Evolutionary conservation across 805 yeast genomes (phyloP).

Genomic region (Wickerhamomyces sydowiorum): DNA sequence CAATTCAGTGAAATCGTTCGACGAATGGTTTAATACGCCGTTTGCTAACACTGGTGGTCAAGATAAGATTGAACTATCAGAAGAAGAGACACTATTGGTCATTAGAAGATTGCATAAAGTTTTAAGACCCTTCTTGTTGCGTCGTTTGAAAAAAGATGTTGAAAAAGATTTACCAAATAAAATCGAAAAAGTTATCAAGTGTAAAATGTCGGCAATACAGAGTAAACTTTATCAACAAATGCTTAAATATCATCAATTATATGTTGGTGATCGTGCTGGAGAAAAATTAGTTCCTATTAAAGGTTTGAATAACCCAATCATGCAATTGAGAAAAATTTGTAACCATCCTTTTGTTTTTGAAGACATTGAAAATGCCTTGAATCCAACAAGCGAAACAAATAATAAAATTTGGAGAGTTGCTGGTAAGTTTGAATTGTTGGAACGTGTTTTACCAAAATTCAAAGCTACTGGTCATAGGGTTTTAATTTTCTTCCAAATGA

Average conservation of each 20-base stretch:
- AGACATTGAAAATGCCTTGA: slow-evolving; percentile 67
- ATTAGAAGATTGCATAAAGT: slow-evolving; percentile 85
- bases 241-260: slow-evolving; percentile 65
- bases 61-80: slow-evolving; percentile 74
- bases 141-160: slow-evolving; percentile 83
- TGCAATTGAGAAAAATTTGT: slow-evolving; percentile 82
- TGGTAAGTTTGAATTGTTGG: slow-evolving; percentile 78
- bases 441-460: slow-evolving; percentile 69
- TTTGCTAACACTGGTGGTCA: slow-evolving; percentile 81
- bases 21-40: slow-evolving; percentile 88
- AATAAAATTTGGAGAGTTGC: slow-evolving; percentile 69
- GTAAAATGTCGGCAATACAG: slow-evolving; percentile 72
- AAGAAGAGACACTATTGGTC: slow-evolving; percentile 79
- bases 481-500: slow-evolving; percentile 82
- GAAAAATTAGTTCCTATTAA: slow-evolving; percentile 53
- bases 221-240: slow-evolving; percentile 67
- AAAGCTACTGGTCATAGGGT: slow-evolving; percentile 73
- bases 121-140: slow-evolving; percentile 73
- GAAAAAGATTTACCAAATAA: slow-evolving; percentile 83
- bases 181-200: slow-evolving; percentile 76
- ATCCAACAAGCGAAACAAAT: slow-evolving; percentile 57
- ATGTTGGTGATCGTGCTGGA: slow-evolving; percentile 58
- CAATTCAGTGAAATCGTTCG: slow-evolving; percentile 80
- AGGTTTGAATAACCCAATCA: slow-evolving; percentile 75
- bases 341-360: slow-evolving; percentile 87